Base-by-base conservation (phyloP, 257 asterid genomes). In the Parsonsia alboflavescens region DNA sequence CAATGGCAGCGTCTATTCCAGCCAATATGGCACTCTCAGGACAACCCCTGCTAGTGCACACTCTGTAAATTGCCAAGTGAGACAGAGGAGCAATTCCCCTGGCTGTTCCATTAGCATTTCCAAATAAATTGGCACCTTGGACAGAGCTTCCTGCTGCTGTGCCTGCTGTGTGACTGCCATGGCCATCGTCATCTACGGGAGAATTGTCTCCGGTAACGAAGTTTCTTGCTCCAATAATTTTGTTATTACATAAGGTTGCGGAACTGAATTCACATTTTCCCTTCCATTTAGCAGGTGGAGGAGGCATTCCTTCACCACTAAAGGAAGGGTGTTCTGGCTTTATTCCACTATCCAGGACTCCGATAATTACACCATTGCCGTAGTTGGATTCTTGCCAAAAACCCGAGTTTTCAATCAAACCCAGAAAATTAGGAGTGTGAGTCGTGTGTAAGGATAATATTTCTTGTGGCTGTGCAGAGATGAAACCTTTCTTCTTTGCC, bases 211-310 rank as follows among this genome's bases (percentile, higher is more conserved):
- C 66, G 6, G 2, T 21, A 3, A 17, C 1, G 33, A 52, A 75
- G 30, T 42, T 24, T 45, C 42, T 69, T 56, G 74, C 79, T 68
- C 79, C 79, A 26, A 75, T 68, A 52, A 75, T 33, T 67, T 75
- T 75, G 30, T 44, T 75, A 72, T 75, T 75, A 44, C 79, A 75
- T 7, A 54, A 24, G n/a, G 48, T 10, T 9, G 73, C 22, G 17
- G 46, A 6, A 1, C 22, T 24, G 58, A 75, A 69, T 56, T 44
- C 49, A 75, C 79, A 68, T 33, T 45, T 24, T 59, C 79, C 74
- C 39, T 75, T 75, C 74, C 79, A 75, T 54, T 54, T 75, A 54
- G 74, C 73, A 41, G 79, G 79, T 7, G 79, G 79, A 52, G 79
- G 24, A 24, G 79, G 50, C 30, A 75, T 30, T 33, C 72, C 77